Conservation (phyloP, 148 eudicot genomes). For the Fagopyrum tataricum region DNA sequence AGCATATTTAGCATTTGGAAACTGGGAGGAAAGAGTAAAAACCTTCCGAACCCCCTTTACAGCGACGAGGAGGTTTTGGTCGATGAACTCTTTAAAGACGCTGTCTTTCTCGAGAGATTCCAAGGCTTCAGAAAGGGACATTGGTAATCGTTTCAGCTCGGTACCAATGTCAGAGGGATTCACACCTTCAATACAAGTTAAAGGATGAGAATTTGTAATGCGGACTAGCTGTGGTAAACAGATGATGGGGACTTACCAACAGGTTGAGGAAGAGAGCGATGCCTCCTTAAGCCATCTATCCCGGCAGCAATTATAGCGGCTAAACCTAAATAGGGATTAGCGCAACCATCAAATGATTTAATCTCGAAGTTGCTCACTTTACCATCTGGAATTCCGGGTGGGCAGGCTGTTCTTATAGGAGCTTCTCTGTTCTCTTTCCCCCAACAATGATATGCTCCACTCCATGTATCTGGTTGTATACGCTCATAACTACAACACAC, state of each 20-base stretch:
- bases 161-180: conserved; percentile 52
- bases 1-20: background rate
- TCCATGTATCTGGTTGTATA: conserved; percentile 89
- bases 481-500: conserved; percentile 63
- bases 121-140: conserved; percentile 65
- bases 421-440: conserved; percentile 93
- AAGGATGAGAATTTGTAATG: background rate
- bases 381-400: conserved; percentile 78
- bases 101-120: conserved; percentile 61
- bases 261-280: conserved; percentile 64
- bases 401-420: conserved; percentile 85
- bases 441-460: conserved; percentile 95
- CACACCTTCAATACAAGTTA: conserved; percentile 31
- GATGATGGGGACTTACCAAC: conserved; percentile 45
- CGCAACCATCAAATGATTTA: conserved; percentile 86
- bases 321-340: conserved; percentile 79
- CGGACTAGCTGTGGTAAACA: background rate
- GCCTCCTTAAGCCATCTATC: conserved; percentile 77
- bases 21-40: background rate
- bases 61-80: conserved; percentile 60
- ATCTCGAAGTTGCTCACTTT: conserved; percentile 93
- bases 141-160: conserved; percentile 57
- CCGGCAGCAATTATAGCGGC: conserved; percentile 89
- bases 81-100: conserved; percentile 44
- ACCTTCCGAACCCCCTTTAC: conserved; percentile 79